A percentile compares a stretch with the other conserved stretches of the same genome.
phyloP scores from a whole-genome alignment of 441 rosid genomes.

The Raphanus hybrid region DNA sequence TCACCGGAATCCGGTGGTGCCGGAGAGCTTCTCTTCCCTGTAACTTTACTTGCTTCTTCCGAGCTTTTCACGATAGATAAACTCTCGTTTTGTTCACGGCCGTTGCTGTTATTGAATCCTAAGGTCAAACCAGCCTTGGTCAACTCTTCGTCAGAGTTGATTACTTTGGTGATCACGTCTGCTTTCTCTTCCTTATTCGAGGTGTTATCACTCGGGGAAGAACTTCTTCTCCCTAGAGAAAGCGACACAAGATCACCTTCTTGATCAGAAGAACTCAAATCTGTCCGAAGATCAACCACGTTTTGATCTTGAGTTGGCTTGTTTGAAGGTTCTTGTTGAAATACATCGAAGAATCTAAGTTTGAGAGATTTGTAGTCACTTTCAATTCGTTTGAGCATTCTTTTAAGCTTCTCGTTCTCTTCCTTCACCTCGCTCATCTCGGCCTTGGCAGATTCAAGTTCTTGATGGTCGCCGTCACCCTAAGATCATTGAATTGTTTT shows the following conservation, averaged over 20 bases:
- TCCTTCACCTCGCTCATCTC: slow-evolving; percentile 75
- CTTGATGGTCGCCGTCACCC: slow-evolving; percentile 50
- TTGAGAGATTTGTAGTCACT: slow-evolving; percentile 76
- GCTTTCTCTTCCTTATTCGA: slow-evolving; percentile 52
- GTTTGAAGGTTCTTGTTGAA: slow-evolving; percentile 48
- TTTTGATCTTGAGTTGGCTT: slow-evolving; percentile 35
- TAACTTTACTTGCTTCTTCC: slow-evolving; percentile 55
- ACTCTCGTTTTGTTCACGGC: slow-evolving; percentile 47
- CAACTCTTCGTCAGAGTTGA: slow-evolving; percentile 47
- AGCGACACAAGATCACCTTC: slow-evolving; percentile 80
- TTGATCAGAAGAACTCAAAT: slow-evolving; percentile 37
- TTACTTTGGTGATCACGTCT: slow-evolving; percentile 26
- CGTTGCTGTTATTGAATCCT: slow-evolving; percentile 48
- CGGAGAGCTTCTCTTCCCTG: slow-evolving; percentile 49
- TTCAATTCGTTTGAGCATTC: slow-evolving; percentile 59
- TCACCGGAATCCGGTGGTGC: slow-evolving; percentile 17
- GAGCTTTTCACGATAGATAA: slow-evolving; percentile 40
- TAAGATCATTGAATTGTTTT: slow-evolving; percentile 11
- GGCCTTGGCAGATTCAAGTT: slow-evolving; percentile 67
- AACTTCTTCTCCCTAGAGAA: slow-evolving; percentile 77
- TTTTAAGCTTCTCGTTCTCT: slow-evolving; percentile 79
- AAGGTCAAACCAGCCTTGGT: slow-evolving; percentile 59
- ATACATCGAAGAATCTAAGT: slow-evolving; percentile 57
- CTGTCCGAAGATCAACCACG: slow-evolving; percentile 27
- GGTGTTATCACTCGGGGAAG: slow-evolving; percentile 40